Conservation (phyloP, 2,329 filamentous ascomycete genomes). For the Claviceps africana region DNA sequence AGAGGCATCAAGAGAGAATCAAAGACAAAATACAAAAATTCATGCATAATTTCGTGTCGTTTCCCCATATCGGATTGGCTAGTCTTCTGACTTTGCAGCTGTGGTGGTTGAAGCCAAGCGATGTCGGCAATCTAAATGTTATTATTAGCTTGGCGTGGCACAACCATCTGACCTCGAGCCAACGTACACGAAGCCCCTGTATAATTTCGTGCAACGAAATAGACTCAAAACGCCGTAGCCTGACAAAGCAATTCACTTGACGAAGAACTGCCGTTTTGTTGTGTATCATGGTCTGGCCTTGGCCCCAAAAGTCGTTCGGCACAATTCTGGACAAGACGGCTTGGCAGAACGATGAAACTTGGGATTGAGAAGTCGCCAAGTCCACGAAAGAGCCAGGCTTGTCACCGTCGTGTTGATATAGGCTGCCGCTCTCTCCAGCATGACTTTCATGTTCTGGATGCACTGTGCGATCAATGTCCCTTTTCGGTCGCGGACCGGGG, state of each 20-base stretch:
- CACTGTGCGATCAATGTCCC: background rate
- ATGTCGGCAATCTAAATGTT: constrained; percentile 46
- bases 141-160: background rate
- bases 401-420: background rate
- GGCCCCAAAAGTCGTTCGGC: constrained; percentile 62
- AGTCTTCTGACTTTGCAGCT: constrained; percentile 36
- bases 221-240: constrained; percentile 65
- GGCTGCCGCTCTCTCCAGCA: background rate
- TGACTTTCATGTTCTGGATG: background rate
- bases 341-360: constrained; percentile 78
- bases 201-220: constrained; percentile 65
- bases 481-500: background rate
- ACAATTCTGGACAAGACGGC: constrained; percentile 60
- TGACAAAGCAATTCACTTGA: constrained; percentile 65
- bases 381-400: constrained; percentile 40
- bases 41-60: constrained; percentile 62
- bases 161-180: background rate
- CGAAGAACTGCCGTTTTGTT: constrained; percentile 51
- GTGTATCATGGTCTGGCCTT: constrained; percentile 31
- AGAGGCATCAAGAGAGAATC: constrained; percentile 85
- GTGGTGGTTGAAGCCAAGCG: constrained; percentile 55
- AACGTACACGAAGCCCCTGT: constrained; percentile 57
- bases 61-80: constrained; percentile 62
- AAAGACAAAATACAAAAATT: constrained; percentile 85
- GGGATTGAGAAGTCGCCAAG: constrained; percentile 49